A percentile compares a stretch with the other conserved stretches of the same genome.
Evolutionary conservation across 148 eudicot species (phyloP).

Genomic region (Vaccinium macrocarpon): DNA sequence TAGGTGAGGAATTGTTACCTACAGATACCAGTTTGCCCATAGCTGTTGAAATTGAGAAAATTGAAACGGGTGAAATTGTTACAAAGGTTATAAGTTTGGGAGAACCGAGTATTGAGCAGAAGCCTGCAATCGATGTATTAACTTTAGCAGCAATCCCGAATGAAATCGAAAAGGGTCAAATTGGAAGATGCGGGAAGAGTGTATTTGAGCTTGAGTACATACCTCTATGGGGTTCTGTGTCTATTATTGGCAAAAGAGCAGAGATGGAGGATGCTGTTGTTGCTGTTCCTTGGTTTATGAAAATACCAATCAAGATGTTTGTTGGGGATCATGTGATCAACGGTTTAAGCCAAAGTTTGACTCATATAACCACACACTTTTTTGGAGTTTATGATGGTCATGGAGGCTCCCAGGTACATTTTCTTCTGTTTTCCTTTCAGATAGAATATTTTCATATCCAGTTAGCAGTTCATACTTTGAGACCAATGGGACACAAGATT

Average conservation of each 20-base stretch:
- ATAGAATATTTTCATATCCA: not conserved
- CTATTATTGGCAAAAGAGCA: slow-evolving; percentile 54
- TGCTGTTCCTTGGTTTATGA: slow-evolving; percentile 49
- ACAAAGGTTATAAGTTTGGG: slow-evolving; percentile 45
- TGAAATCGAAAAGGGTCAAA: slow-evolving; percentile 29
- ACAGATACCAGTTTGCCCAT: slow-evolving; percentile 38
- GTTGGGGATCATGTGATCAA: slow-evolving; percentile 36
- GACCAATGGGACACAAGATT: slow-evolving; percentile 1
- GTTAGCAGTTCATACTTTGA: not conserved
- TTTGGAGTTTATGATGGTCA: slow-evolving; percentile 84
- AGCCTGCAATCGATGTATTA: slow-evolving; percentile 32
- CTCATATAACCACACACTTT: slow-evolving; percentile 51
- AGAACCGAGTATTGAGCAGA: slow-evolving; percentile 27
- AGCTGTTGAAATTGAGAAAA: slow-evolving; percentile 47
- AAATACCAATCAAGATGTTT: slow-evolving; percentile 55
- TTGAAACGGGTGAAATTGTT: slow-evolving; percentile 40
- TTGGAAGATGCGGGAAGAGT: slow-evolving; percentile 33
- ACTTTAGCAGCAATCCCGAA: slow-evolving; percentile 26
- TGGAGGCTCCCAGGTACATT: slow-evolving; percentile 62
- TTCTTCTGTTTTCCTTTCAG: not conserved
- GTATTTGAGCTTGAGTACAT: slow-evolving; percentile 43
- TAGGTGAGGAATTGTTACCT: slow-evolving; percentile 33
- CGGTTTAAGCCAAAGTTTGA: slow-evolving; percentile 47
- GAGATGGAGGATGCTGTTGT: slow-evolving; percentile 71
- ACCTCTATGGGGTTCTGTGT: slow-evolving; percentile 63